Evolutionary conservation across 2,329 filamentous ascomycete genomes (phyloP), one percentile per base, ranked within the genome.

Genomic region (Epichloe bromicola): DNA sequence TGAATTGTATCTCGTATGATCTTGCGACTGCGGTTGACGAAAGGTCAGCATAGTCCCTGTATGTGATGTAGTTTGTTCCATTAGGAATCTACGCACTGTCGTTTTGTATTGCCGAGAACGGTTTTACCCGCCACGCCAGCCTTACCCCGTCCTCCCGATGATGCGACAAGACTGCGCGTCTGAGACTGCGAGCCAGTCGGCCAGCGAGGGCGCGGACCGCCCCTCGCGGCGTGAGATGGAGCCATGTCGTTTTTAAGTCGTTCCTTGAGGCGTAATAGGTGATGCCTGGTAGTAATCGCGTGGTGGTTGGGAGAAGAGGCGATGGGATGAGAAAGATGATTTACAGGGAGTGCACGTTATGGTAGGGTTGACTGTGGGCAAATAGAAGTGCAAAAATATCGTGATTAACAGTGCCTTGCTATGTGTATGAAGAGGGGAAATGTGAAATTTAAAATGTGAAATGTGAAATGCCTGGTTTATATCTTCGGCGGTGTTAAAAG

Each of bases 1-100:
- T 39, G 15, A 5, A 60, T 57, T 0, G 54, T 47, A 19, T 60
- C 58, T 0, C 44, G 45, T 2, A 54, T 1, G 7, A 60, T 57
- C 36, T 59, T 59, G 1, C 57, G 49, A 10, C 52, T 59, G 36
- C 4, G 15, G 30, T 30, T 30, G 19, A 6, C 30, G 11, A 17
- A 39, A 36, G 7, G 7, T 42, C 7, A 42, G n/a, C 8, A 42
- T 20, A n/a, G 8, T 23, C 12, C 12, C 39, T 41, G 15, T 3
- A 3, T 20, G 15, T 7, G 0, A 19, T 30, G 2, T 30, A 41
- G 8, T 14, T 6, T 19, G 3, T 5, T 41, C 5, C 43, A 3
- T 15, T 17, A 7, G 4, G 26, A 7, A 11, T 14, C 10, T 11
- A 10, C 51, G 3, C 45, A 53, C 51, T 53, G 51, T 17, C 51